Conservation (phyloP, 129 eudicot genomes). For the Mikania micrantha region DNA sequence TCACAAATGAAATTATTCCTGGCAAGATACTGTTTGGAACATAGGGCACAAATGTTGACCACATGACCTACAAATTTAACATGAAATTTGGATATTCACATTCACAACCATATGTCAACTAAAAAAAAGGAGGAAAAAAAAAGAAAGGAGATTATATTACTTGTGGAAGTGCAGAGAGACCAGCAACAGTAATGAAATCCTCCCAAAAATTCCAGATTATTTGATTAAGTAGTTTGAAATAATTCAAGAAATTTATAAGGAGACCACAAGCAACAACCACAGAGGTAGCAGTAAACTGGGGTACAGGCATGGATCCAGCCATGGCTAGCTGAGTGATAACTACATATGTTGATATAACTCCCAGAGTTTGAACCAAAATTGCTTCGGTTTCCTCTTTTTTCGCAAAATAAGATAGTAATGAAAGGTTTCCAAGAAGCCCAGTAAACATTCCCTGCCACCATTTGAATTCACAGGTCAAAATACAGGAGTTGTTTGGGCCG, state of each 20-base stretch:
- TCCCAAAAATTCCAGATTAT: slow-evolving; percentile 81
- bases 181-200: slow-evolving; percentile 88
- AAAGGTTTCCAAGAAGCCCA: slow-evolving; percentile 90
- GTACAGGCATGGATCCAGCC: slow-evolving; percentile 93
- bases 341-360: slow-evolving; percentile 68
- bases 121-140: neutral
- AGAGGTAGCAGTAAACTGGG: slow-evolving; percentile 59
- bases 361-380: slow-evolving; percentile 75
- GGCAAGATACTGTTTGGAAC: slow-evolving; percentile 82
- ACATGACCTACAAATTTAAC: slow-evolving; percentile 71
- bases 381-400: slow-evolving; percentile 90
- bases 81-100: neutral
- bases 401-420: slow-evolving; percentile 79
- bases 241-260: slow-evolving; percentile 59
- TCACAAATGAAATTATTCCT: slow-evolving; percentile 50
- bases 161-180: slow-evolving; percentile 92
- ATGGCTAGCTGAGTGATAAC: slow-evolving; percentile 85
- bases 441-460: slow-evolving; percentile 78
- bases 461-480: slow-evolving; percentile 1
- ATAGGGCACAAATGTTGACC: slow-evolving; percentile 95
- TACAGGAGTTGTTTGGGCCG: too few relatives aligned
- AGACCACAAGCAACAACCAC: slow-evolving; percentile 70
- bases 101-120: neutral
- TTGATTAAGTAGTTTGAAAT: slow-evolving; percentile 53
- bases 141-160: slow-evolving; percentile 27